A percentile compares a stretch with the other conserved stretches of the same genome.
Conservation (phyloP, 148 eudicot species). For the Vaccinium corymbosum region DNA sequence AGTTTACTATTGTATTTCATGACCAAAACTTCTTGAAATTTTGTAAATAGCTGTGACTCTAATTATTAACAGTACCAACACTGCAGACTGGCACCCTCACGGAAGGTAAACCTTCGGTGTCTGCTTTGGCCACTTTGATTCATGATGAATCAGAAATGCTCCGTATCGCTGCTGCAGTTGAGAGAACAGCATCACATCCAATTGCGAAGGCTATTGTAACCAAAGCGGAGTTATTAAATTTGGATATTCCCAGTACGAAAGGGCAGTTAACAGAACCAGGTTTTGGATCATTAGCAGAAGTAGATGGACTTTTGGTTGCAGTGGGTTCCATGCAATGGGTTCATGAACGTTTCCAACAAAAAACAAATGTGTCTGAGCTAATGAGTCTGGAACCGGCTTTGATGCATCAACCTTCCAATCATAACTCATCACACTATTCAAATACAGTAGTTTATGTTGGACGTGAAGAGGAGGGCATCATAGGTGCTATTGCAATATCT, state of each 20-base stretch:
- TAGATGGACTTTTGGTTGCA: constrained; percentile 84
- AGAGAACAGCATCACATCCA: constrained; percentile 90
- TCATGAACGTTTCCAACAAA: constrained; percentile 57
- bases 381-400: constrained; percentile 45
- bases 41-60: not conserved
- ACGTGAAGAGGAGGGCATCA: constrained; percentile 81
- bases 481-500: constrained; percentile 83
- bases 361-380: constrained; percentile 40
- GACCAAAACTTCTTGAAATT: not conserved
- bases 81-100: constrained; percentile 95
- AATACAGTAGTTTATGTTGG: constrained; percentile 83
- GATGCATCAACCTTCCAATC: constrained; percentile 31
- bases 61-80: not conserved
- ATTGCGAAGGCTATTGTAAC: constrained; percentile 80
- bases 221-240: constrained; percentile 64
- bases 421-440: constrained; percentile 45
- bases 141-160: constrained; percentile 64
- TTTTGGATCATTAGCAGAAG: constrained; percentile 90
- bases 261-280: constrained; percentile 93
- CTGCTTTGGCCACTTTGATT: constrained; percentile 54
- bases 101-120: constrained; percentile 86
- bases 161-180: constrained; percentile 92
- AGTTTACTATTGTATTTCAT: not conserved
- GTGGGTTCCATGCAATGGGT: constrained; percentile 87
- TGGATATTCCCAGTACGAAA: constrained; percentile 57